A percentile compares a stretch with the other conserved stretches of the same genome.
phyloP scores from a whole-genome alignment of 306 rosid genomes.

The Macrotyloma uniflorum region DNA sequence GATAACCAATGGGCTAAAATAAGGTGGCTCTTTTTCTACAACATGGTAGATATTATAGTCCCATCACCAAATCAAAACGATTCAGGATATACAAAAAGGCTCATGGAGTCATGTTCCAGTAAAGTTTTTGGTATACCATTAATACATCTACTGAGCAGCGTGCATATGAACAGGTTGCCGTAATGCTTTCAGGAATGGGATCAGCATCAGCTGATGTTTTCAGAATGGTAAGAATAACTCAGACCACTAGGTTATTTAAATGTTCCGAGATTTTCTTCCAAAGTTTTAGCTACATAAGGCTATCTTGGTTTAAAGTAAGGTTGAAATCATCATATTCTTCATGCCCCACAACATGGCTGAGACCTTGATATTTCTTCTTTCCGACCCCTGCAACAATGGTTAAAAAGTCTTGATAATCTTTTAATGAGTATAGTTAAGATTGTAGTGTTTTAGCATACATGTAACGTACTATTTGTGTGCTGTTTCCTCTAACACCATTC shows the following conservation, averaged over 20 bases:
- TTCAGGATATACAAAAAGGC: not conserved
- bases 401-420: conserved; percentile 1
- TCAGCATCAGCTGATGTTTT: conserved; percentile 75
- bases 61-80: conserved; percentile 5
- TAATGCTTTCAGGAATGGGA: conserved; percentile 97
- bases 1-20: conserved; percentile 9
- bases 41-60: not conserved
- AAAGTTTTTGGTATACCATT: not conserved
- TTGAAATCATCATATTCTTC: conserved; percentile 23
- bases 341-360: conserved; percentile 1
- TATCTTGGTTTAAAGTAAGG: not conserved
- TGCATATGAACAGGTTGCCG: conserved; percentile 69
- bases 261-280: conserved; percentile 8
- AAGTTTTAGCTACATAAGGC: not conserved
- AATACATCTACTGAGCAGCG: conserved; percentile 27
- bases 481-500: conserved; percentile 23
- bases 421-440: not conserved
- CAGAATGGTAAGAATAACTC: conserved; percentile 61
- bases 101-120: not conserved
- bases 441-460: conserved; percentile 12
- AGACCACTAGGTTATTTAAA: not conserved
- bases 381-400: conserved; percentile 18
- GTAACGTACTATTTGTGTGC: not conserved
- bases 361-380: not conserved
- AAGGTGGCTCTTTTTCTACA: not conserved